Conservation (phyloP, 345 rosid species). For the Isatis tinctoria region DNA sequence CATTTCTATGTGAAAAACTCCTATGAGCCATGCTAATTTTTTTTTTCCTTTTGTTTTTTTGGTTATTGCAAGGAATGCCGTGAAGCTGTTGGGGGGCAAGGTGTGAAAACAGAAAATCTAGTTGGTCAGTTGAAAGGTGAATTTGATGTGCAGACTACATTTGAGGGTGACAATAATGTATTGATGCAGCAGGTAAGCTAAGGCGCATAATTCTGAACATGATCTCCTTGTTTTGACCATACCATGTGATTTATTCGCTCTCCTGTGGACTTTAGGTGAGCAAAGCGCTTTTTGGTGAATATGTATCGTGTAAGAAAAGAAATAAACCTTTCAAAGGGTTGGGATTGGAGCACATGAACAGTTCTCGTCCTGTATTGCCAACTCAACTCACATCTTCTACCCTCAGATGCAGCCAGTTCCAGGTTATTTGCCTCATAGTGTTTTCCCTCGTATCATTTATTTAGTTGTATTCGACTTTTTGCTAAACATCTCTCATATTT, state of each 20-base stretch:
- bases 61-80: constrained; percentile 70
- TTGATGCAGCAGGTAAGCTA: constrained; percentile 85
- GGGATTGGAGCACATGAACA: constrained; percentile 88
- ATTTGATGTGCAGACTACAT: constrained; percentile 85
- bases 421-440: constrained; percentile 40
- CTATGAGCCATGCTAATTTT: neutral
- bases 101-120: constrained; percentile 82
- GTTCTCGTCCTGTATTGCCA: constrained; percentile 57
- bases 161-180: constrained; percentile 93
- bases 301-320: constrained; percentile 56
- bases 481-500: neutral
- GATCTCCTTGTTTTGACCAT: neutral
- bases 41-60: neutral
- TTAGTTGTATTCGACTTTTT: neutral
- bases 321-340: constrained; percentile 61
- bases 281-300: constrained; percentile 86
- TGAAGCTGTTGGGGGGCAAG: constrained; percentile 98
- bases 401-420: constrained; percentile 71
- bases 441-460: neutral
- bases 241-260: neutral
- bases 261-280: constrained; percentile 54
- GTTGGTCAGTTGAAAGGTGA: constrained; percentile 86
- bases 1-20: neutral
- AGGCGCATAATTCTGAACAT: neutral
- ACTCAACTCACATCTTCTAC: constrained; percentile 59